phyloP scores from a whole-genome alignment of 164 flowering plant species.

The grape (Vitis vinifera) region ASM3070453v1 NC_081817.1:1210501-1211000 shows the following conservation, averaged over 20 bases:
- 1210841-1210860: neutral
- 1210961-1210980: too few species aligned
- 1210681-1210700: too few species aligned
- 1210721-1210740: neutral
- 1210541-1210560: too few species aligned
- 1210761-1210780: neutral
- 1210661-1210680: too few species aligned
- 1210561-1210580: too few species aligned
- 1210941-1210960: too few species aligned
- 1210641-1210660: too few species aligned
- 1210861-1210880: neutral
- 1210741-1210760: neutral
- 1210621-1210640: too few species aligned
- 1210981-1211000: neutral
- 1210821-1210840: neutral
- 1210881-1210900: neutral
- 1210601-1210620: too few species aligned
- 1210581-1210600: too few species aligned
- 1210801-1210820: neutral
- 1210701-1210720: neutral
- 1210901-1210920: neutral
- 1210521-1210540: too few species aligned
- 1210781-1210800: neutral
- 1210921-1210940: neutral
- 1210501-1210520: too few species aligned